Conservation (phyloP, 106 monocot species). For the Platanthera zijinensis region DNA sequence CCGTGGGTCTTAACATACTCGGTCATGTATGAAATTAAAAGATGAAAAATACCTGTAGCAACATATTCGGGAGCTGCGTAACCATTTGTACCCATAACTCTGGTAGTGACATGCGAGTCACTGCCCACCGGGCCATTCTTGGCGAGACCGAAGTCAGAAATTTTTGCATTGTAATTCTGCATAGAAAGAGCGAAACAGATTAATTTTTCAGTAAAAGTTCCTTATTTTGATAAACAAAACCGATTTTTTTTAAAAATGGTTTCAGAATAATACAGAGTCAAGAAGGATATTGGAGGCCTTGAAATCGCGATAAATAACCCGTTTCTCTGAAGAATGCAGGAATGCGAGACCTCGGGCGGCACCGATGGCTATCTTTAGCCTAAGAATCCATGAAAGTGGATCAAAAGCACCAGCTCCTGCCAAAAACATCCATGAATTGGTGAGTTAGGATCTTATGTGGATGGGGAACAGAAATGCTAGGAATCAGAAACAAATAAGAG, state of each 20-base stretch:
- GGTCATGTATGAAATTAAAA: not conserved
- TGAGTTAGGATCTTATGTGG: not conserved
- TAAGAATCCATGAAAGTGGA: slow-evolving; percentile 30
- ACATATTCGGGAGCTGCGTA: slow-evolving; percentile 23
- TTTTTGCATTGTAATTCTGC: slow-evolving; percentile 17
- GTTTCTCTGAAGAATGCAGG: slow-evolving; percentile 28
- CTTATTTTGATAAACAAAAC: not conserved
- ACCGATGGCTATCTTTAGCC: slow-evolving; percentile 33
- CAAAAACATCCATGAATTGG: not conserved
- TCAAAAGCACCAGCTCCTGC: slow-evolving; percentile 13
- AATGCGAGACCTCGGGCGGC: slow-evolving; percentile 44
- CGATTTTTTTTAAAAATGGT: not conserved
- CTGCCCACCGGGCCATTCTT: slow-evolving; percentile 16
- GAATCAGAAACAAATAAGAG: not conserved
- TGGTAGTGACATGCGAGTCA: slow-evolving; percentile 18
- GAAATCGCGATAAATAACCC: slow-evolving; percentile 41
- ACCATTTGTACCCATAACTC: slow-evolving; percentile 16
- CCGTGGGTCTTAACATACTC: not conserved
- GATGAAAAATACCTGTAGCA: slow-evolving; percentile 11
- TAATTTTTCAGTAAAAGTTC: not conserved
- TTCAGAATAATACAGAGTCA: slow-evolving; percentile 26
- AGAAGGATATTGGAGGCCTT: slow-evolving; percentile 49
- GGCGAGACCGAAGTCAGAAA: slow-evolving; percentile 22
- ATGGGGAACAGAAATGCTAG: not conserved
- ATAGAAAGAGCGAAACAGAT: not conserved